Evolutionary conservation across 164 flowering plant species (phyloP).

Genomic region (Amborella trichopoda): DNA sequence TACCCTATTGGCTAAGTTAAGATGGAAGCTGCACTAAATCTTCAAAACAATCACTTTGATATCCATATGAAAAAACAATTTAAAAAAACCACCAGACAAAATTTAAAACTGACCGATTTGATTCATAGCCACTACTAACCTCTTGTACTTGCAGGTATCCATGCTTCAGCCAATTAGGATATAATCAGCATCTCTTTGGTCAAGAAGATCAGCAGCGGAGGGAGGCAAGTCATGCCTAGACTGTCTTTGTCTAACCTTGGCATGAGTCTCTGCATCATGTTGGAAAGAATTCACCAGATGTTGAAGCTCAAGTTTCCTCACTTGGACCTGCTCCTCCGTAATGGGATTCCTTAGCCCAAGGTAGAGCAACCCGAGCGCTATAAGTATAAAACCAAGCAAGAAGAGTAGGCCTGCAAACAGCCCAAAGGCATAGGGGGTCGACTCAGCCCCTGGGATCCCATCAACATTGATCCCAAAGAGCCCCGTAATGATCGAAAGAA

Average conservation of each 20-base stretch:
- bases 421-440: constrained; percentile 80
- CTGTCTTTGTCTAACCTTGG: constrained; percentile 46
- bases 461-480: constrained; percentile 93
- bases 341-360: constrained; percentile 66
- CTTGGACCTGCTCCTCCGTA: constrained; percentile 52
- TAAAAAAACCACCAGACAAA: too few species aligned
- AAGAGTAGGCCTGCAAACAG: constrained; percentile 53
- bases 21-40: too few species aligned
- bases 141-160: too few species aligned
- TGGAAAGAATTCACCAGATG: constrained; percentile 81
- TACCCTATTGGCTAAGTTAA: too few species aligned
- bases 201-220: constrained; percentile 25
- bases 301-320: constrained; percentile 71
- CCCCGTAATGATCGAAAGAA: constrained; percentile 79
- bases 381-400: constrained; percentile 42
- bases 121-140: too few species aligned
- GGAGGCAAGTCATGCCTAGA: constrained; percentile 37
- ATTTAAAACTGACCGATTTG: too few species aligned
- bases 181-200: constrained; percentile 10
- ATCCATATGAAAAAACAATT: too few species aligned
- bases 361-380: constrained; percentile 48
- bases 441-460: constrained; percentile 73
- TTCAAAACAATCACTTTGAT: too few species aligned
- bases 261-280: constrained; percentile 92
- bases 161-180: constrained; percentile 13